These are phyloP conservation scores for Moniliella sp. DNA, from an alignment of 1,284 basidiomycete species.

Conservation along the genomic window DNA sequence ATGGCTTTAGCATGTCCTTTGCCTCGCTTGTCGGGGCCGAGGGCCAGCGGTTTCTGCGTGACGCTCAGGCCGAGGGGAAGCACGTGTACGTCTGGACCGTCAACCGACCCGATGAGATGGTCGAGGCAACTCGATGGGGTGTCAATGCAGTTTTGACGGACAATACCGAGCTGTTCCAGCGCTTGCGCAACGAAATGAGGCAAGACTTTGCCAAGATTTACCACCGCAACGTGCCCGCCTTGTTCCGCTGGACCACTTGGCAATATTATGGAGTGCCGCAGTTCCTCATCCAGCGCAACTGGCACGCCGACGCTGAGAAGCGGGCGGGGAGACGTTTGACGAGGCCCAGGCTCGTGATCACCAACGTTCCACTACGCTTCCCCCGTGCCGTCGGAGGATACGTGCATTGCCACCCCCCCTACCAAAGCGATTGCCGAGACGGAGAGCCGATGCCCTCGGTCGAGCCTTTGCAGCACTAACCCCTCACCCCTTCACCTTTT, in stretches of 20 bases:
- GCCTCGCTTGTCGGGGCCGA: conserved; percentile 51
- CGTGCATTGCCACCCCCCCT: too few relatives aligned
- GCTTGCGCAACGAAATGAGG: too few relatives aligned
- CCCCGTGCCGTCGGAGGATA: too few relatives aligned
- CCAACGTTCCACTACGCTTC: too few relatives aligned
- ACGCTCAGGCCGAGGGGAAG: conserved; percentile 62
- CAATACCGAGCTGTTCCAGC: conserved; percentile 52
- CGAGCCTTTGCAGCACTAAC: too few relatives aligned
- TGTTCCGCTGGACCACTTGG: conserved; percentile 25
- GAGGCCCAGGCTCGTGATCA: too few relatives aligned
- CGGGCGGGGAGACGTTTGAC: conserved; percentile 15
- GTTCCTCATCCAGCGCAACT: conserved; percentile 12
- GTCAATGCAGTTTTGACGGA: conserved; percentile 77
- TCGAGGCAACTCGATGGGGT: conserved; percentile 79
- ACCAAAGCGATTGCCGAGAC: too few relatives aligned
- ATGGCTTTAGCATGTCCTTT: conserved; percentile 73
- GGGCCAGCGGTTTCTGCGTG: conserved; percentile 48
- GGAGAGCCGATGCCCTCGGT: too few relatives aligned
- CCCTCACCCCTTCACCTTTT: too few relatives aligned
- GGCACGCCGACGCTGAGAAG: conserved; percentile 14
- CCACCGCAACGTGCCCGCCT: conserved; percentile 17
- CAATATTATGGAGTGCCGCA: conserved; percentile 16
- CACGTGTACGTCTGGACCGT: conserved; percentile 84
- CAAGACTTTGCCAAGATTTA: conserved; percentile 12
- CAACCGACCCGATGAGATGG: conserved; percentile 73